These are phyloP conservation scores for Corynespora cassiicola DNA, from an alignment of 2,329 filamentous ascomycete genomes.

Conservation along the genomic window DNA sequence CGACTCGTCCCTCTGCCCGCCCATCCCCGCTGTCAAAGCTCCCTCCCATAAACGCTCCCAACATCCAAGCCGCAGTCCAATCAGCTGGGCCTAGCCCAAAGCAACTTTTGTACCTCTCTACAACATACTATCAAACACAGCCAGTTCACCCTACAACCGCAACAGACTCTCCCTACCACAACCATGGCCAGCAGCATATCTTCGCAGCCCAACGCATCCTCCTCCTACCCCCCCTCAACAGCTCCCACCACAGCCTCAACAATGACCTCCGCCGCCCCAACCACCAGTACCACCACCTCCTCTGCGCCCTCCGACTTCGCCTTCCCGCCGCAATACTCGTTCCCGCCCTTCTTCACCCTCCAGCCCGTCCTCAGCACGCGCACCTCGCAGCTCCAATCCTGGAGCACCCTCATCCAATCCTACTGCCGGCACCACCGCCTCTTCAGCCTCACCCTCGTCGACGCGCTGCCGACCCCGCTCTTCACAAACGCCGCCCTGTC, in stretches of 20 bases:
- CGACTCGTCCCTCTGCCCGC: too few species aligned
- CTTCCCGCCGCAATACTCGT: slow-evolving; percentile 66
- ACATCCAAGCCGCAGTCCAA: too few species aligned
- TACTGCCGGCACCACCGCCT: slow-evolving; percentile 82
- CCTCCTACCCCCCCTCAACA: slow-evolving; percentile 10
- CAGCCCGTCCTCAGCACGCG: slow-evolving; percentile 77
- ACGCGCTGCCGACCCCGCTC: slow-evolving; percentile 59
- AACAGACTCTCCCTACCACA: too few species aligned
- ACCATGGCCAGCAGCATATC: too few species aligned
- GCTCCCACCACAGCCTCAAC: slow-evolving; percentile 6
- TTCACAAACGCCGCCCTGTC: slow-evolving; percentile 58
- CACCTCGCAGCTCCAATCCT: slow-evolving; percentile 80
- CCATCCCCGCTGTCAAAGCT: too few species aligned
- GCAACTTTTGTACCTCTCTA: too few species aligned
- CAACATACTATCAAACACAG: too few species aligned
- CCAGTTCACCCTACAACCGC: too few species aligned
- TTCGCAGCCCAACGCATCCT: too few species aligned
- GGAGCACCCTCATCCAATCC: slow-evolving; percentile 82
- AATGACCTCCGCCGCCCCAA: slow-evolving; percentile 1
- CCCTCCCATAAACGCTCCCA: too few species aligned
- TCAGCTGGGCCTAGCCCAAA: too few species aligned
- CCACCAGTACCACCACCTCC: slow-evolving; percentile 12
- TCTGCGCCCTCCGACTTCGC: slow-evolving; percentile 35
- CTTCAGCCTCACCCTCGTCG: slow-evolving; percentile 74
- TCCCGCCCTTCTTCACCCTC: slow-evolving; percentile 85